Evolutionary conservation across 2,329 filamentous ascomycete genomes (phyloP).

Genomic region (Botrytis medusae): DNA sequence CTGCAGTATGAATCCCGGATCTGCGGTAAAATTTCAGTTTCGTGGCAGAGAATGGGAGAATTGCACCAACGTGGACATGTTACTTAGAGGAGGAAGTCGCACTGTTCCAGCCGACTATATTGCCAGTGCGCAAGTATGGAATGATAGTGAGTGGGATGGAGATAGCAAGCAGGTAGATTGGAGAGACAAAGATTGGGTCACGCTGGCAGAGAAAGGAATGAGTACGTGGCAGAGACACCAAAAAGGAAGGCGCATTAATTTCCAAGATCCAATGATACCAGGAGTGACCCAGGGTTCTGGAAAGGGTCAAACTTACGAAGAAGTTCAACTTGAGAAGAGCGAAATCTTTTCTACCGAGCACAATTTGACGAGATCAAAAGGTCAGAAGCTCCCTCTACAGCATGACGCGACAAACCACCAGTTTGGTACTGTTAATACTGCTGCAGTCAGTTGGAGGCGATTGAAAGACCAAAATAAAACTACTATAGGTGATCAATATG

Average conservation of each 20-base stretch:
- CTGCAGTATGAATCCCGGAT: background rate
- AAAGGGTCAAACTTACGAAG: background rate
- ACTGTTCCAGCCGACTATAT: background rate
- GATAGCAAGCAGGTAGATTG: conserved; percentile 4
- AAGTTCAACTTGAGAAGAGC: background rate
- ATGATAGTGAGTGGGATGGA: conserved; percentile 18
- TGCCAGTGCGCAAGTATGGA: background rate
- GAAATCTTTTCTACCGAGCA: background rate
- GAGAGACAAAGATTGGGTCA: conserved; percentile 18
- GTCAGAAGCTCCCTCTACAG: background rate
- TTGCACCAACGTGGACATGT: background rate
- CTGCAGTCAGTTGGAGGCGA: background rate
- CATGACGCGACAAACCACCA: background rate
- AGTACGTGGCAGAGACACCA: background rate
- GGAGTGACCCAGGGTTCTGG: too few species aligned
- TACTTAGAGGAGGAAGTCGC: background rate
- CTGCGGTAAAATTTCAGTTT: background rate
- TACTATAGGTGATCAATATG: background rate
- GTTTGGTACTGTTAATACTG: background rate
- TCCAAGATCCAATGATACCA: background rate
- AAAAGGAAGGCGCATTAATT: too few species aligned
- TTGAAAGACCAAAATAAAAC: background rate
- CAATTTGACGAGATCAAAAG: background rate
- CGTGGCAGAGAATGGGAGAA: conserved; percentile 14
- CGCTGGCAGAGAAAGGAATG: conserved; percentile 1